Base-by-base conservation (phyloP, 306 rosid genomes). In the Senna siamea region DNA sequence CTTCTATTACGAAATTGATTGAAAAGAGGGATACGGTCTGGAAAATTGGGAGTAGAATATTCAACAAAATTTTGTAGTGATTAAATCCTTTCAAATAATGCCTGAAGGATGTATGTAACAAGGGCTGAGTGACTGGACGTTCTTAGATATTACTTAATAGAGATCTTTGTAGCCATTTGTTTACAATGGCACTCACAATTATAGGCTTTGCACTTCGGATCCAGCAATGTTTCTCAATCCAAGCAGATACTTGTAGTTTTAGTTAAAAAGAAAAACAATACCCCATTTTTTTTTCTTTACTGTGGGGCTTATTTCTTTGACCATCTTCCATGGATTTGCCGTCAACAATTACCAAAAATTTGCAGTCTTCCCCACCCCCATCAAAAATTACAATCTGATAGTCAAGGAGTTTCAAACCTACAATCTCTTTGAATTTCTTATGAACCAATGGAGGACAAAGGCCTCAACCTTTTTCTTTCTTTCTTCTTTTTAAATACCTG, bases 1-100 rank as follows among this genome's bases (percentile, higher is more conserved):
- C 52, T 70, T 83, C 76, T 58, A 44, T 83, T 65, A 79, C 69
- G 0, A 79, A 79, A 11, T 52, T 83, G 72, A 23, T 70, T 60
- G 81, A 70, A 66, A 79, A 70, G 81, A 83, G 47, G 78, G 66
- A 65, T 41, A 53, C 62, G 13, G 6, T 75, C 47, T 75, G 86
- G 78, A 79, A 75, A 75, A 41, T 75, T 34, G 86, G 81, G 56
- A 23, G 78, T 79, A 75, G 71, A 59, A 62, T 83, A 58, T 51
- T 83, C 62, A 78, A 63, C 64, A 72, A n/a, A 8, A 41, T 54
- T n/a, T 51, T 69, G 51, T 78, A 26, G 72, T 50, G 48, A 59
- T 15, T 34, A 57, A n/a, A 53, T 11, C n/a, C 34, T 22, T 22
- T 55, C 61, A 11, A 23, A 10, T 5, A 55, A 1, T 4, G n/a